Percentiles rank a stretch among this genome's conserved stretches.
These are phyloP conservation scores for Penicillium bialowiezense DNA, from an alignment of 495 filamentous ascomycete species.

Conservation along the genomic window DNA sequence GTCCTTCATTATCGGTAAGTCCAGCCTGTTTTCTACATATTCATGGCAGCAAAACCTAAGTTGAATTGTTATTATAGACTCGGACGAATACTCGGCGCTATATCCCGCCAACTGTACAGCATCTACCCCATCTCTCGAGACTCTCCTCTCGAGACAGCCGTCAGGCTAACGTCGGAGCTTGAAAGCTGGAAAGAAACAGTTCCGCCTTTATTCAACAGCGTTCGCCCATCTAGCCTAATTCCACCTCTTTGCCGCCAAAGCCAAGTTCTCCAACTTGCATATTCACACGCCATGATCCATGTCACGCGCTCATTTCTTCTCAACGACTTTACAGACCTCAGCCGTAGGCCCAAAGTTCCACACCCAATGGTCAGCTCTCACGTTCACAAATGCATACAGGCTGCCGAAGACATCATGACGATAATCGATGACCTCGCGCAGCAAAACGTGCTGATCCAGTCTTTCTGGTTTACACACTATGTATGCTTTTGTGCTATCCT, in stretches of 20 bases:
- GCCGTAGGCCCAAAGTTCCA: constrained; percentile 30
- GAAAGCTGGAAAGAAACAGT: constrained; percentile 40
- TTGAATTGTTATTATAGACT: no score
- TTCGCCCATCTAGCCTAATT: constrained; percentile 45
- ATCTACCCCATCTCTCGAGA: constrained; percentile 39
- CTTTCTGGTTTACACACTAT: constrained; percentile 54
- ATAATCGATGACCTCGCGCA: constrained; percentile 37
- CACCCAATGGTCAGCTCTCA: constrained; percentile 31
- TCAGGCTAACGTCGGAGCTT: constrained; percentile 34
- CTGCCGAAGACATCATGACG: constrained; percentile 41
- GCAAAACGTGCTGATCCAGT: constrained; percentile 37
- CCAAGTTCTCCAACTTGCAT: constrained; percentile 51
- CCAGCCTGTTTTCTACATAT: no score
- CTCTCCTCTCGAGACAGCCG: constrained; percentile 38
- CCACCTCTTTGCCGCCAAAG: constrained; percentile 53
- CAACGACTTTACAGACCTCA: constrained; percentile 47
- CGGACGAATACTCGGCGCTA: constrained; percentile 40
- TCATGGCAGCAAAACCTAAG: no score
- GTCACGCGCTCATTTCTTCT: constrained; percentile 56
- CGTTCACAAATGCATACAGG: constrained; percentile 43
- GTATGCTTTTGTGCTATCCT: constrained; percentile 54
- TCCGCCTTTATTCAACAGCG: constrained; percentile 45
- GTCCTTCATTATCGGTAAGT: constrained; percentile 43
- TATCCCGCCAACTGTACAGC: constrained; percentile 49
- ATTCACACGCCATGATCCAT: constrained; percentile 54